Conservation (phyloP, 1,284 basidiomycete species). For the Salmacisia buchloeana region DNA sequence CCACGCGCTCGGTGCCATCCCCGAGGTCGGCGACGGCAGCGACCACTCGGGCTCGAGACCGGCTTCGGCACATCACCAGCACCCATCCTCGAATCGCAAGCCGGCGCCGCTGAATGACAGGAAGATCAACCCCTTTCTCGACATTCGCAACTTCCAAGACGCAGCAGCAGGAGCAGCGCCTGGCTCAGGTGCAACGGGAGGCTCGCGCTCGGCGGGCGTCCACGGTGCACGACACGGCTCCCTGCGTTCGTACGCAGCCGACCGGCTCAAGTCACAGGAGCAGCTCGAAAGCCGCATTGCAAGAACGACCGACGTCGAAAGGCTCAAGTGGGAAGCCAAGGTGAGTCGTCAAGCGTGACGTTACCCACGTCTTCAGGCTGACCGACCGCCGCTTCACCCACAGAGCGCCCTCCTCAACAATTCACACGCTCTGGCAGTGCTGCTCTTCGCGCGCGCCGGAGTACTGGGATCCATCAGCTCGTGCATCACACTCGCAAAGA, state of each 20-base stretch:
- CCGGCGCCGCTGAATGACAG: neutral
- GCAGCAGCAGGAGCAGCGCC: no score
- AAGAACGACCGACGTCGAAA: conserved; percentile 17
- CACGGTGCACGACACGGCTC: conserved; percentile 19
- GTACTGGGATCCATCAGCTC: conserved; percentile 23
- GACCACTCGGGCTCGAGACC: neutral
- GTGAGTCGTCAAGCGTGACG: conserved; percentile 11
- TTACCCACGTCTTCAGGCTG: neutral
- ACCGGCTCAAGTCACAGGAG: conserved; percentile 22
- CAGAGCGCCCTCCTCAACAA: conserved; percentile 22
- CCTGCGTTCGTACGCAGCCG: conserved; percentile 23
- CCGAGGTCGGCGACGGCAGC: neutral
- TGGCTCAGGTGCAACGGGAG: neutral
- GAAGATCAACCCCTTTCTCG: neutral
- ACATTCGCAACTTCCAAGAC: neutral
- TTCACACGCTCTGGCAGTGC: conserved; percentile 25
- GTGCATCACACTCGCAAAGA: conserved; percentile 17
- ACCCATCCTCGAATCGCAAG: neutral
- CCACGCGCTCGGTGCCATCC: neutral
- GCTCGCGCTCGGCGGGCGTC: neutral
- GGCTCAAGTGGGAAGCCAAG: conserved; percentile 37
- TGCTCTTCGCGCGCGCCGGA: conserved; percentile 27
- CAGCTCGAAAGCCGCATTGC: conserved; percentile 19
- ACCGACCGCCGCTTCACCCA: neutral
- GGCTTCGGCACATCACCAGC: neutral